phyloP scores from a whole-genome alignment of 352 stramenopile genomes.

The Thraustochytrium striatum region DNA sequence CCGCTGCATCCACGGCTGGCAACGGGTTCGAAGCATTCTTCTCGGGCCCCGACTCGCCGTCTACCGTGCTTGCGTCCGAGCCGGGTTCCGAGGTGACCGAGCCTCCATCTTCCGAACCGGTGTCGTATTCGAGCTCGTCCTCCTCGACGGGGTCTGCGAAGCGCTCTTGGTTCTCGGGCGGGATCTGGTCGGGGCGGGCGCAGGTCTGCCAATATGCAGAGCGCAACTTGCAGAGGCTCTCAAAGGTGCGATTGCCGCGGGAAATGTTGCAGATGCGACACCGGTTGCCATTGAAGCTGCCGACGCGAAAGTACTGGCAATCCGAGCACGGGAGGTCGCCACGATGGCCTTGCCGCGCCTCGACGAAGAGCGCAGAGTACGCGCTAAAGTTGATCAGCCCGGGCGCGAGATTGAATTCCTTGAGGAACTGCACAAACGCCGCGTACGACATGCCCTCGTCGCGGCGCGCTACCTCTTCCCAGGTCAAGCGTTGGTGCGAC shows the following conservation, averaged over 20 bases:
- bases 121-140: not conserved
- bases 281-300: slow-evolving; percentile 12
- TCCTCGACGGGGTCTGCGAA: not conserved
- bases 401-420: slow-evolving; percentile 4
- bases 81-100: too few species aligned
- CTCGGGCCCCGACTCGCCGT: too few species aligned
- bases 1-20: not conserved
- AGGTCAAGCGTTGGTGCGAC: not conserved
- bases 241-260: not conserved
- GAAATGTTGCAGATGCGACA: slow-evolving; percentile 1
- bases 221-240: not conserved
- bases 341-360: slow-evolving; percentile 15
- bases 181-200: not conserved
- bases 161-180: not conserved
- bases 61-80: too few species aligned
- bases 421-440: slow-evolving; percentile 5
- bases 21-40: too few species aligned
- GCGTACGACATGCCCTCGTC: not conserved
- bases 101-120: not conserved
- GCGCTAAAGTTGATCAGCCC: not conserved
- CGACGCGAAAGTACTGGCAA: not conserved
- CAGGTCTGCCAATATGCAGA: not conserved
- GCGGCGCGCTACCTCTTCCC: not conserved
- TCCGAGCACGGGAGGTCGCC: not conserved
- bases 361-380: slow-evolving; percentile 6